Base-by-base conservation (phyloP, 1,284 basidiomycete species). In the Anthracocystis setariae region DNA sequence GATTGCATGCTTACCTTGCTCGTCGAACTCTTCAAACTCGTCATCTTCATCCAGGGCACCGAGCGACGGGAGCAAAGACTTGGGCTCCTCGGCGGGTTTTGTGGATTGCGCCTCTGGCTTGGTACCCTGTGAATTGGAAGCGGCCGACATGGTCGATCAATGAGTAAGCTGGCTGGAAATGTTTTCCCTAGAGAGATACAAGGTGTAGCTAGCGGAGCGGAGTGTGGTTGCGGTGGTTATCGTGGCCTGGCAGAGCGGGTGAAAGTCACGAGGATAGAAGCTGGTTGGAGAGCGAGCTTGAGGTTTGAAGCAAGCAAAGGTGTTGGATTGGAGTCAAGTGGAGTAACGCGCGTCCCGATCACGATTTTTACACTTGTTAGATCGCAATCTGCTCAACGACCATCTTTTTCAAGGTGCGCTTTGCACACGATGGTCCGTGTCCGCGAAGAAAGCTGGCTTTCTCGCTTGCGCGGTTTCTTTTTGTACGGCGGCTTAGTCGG, bases 21-120 rank as follows among this genome's bases (percentile, higher is more conserved):
- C 74, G 43, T 79, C 78, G 44, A 82, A 82, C 58, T 82, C 81
- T 50, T 82, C 81, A 46, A 82, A 82, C 62, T 82, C 81, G 65
- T 82, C 81, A 48, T 82, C 81, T 60, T 82, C 81, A 44, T 82
- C 81, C 24, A 82, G 56, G 12, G 73, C 77, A n/a, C 81, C 81
- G 13, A 78, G 67, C 1, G 70, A 55, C 8, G 81, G 81, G 3
- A 81, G 63, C n/a, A 56, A 32, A 2, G 61, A 64, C 47, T 70
- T 64, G 45, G 37, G 13, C 15, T 64, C 60, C 4, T 58, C 55
- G 29, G 35, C 33, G 3, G 47, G 21, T 27, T 60, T 56, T 46
- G 58, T 50, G 32, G 60, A 55, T 32, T 63, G 60, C 47, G 55
- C 46, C 51, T 69, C 66, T 33, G 60, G 52, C 40, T 69, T 68